Base-by-base conservation (phyloP, 2,329 filamentous ascomycete species). In the Pestalotiopsis sp. region DNA sequence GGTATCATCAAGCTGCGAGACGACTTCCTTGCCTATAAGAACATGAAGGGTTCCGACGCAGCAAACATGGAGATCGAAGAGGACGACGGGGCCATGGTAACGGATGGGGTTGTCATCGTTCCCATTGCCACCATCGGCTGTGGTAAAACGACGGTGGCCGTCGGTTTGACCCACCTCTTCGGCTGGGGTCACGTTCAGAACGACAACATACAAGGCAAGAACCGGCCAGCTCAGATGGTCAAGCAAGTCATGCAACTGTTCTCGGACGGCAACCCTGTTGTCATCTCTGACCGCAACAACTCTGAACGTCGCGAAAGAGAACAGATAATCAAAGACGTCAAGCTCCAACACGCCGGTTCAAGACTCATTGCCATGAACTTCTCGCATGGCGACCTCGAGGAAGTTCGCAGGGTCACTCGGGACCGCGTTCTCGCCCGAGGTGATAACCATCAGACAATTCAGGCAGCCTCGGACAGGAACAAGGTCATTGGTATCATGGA, bases 361-460 rank as follows among this genome's bases (percentile, higher is more conserved):
- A 90, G 88, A 59, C 90, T 97, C 65, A 91, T 99, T 17, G 95
- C 94, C 25, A 84, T 99, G 13, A 92, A 98, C 75, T 99, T 95
- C 76, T 91, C 93, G 6, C 96, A 98, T 76, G 89, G 94, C 68
- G 84, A 93, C 72, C 87, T 96, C 7, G 87, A 92, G 64, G 84
- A 88, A 39, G 93, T 98, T 70, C 88, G 93, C 59, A 84, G 88
- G 68, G 85, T 95, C 31, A 97, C 94, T 1, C 91, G 89, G 68
- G 87, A 91, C 71, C 91, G 96, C 64, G 93, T 99, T 0, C 83
- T 98, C 23, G 87, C 89, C 5, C 92, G 96, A 25, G 96, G 96
- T 14, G 94, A 99, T 79, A 98, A 98, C 76, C 96, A 99, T 79
- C 96, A 99, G 81, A 99, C 96, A 0, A 98, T 99, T 69, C 94